Base-by-base conservation (phyloP, 306 rosid species). In the Lathyrus tuberosus region DNA sequence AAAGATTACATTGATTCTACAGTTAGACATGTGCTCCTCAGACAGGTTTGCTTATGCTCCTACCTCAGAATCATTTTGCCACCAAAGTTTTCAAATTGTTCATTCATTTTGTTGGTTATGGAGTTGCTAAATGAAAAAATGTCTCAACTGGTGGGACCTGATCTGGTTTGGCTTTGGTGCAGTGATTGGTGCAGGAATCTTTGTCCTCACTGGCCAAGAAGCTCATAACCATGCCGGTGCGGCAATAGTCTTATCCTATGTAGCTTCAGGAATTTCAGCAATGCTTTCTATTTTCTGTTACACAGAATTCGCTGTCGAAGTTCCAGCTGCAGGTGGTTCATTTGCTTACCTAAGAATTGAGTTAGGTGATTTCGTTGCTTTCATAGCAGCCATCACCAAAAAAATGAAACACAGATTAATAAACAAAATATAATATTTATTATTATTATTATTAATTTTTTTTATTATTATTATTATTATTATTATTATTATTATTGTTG, bases 121-220 rank as follows among this genome's bases (percentile, higher is more conserved):
- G n/a, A n/a, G n/a, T n/a, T n/a, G n/a, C n/a, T 56, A 81, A 8
- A 81, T 84, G 88, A 84, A 84, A 56, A 77, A 79, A 6, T 81
- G 86, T 53, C 86, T 84, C 47, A 83, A 69, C 2, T 91, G 90
- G 95, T 91, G 95, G 95, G 97, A 91, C 66, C 82, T 91, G 3
- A 84, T 81, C 5, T 91, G 96, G 97, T 85, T 91, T 5, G 97
- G 97, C 11, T 78, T 91, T 24, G 97, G 97, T n/a, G n/a, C n/a
- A n/a, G n/a, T n/a, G n/a, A n/a, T n/a, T n/a, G n/a, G n/a, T 0
- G 86, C 93, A 0, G 97, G 97, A 26, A 86, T 91, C 76, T 91
- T 91, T 52, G 97, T 86, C 10, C 62, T 86, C 12, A 86, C 96
- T 1, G 97, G 97, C 8, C 81, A 79, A 65, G 91, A 88, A 76